Evolutionary conservation across 305 asterid genomes (phyloP).

Genomic region (Plantago rigida): DNA sequence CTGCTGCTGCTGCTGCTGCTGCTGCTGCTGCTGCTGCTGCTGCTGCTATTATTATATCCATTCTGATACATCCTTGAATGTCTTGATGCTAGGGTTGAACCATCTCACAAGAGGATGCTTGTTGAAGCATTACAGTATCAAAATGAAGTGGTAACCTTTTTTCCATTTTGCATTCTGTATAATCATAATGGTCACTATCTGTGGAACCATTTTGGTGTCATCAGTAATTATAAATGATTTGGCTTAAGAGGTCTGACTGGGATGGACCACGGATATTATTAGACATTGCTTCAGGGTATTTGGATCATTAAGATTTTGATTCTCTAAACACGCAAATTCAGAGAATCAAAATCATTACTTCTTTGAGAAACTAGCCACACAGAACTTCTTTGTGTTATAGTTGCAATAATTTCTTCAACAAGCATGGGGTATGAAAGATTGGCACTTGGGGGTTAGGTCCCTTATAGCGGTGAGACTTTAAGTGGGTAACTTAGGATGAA

Average conservation of each 20-base stretch:
- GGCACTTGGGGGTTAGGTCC: neutral
- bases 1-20: too few relatives aligned
- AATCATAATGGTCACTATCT: too few relatives aligned
- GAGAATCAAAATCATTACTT: too few relatives aligned
- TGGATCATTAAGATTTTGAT: too few relatives aligned
- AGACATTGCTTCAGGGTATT: neutral
- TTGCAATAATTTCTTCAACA: neutral
- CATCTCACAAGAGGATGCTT: constrained; percentile 97
- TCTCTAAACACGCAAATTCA: too few relatives aligned
- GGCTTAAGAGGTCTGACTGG: neutral
- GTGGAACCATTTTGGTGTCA: constrained; percentile 18
- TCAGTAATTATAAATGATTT: neutral
- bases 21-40: too few relatives aligned
- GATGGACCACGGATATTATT: neutral
- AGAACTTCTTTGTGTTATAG: neutral
- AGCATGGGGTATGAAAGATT: neutral
- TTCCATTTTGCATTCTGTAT: constrained; percentile 4
- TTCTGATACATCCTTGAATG: constrained; percentile 1
- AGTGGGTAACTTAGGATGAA: neutral
- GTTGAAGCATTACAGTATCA: constrained; percentile 95
- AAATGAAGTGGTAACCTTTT: constrained; percentile 78
- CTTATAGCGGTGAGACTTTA: neutral
- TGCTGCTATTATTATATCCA: neutral
- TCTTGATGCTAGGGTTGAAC: constrained; percentile 73
- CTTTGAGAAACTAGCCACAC: neutral